These are phyloP conservation scores for Patellifolia procumbens DNA, from an alignment of 179 eudicot genomes.

Conservation along the genomic window DNA sequence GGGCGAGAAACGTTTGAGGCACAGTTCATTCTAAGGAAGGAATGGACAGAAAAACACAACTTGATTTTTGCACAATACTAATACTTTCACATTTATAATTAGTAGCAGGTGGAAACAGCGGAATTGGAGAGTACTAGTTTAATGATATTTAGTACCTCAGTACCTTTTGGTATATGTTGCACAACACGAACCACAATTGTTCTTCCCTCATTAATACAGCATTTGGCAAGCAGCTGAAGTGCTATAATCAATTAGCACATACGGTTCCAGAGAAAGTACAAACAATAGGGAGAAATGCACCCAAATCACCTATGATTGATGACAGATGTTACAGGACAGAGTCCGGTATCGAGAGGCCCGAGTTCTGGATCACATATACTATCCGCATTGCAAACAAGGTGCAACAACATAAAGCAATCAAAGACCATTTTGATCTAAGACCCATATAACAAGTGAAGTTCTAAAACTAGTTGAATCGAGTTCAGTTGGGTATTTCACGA, in stretches of 20 bases:
- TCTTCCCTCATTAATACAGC: slow-evolving; percentile 77
- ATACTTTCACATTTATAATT: background rate
- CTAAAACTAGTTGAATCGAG: too few species aligned
- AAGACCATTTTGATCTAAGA: too few species aligned
- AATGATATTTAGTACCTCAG: slow-evolving; percentile 63
- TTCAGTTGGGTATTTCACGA: too few species aligned
- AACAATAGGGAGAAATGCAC: too few species aligned
- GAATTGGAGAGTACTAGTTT: background rate
- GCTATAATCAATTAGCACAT: slow-evolving; percentile 35
- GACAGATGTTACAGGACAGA: slow-evolving; percentile 81
- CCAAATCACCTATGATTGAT: too few species aligned
- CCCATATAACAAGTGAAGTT: too few species aligned
- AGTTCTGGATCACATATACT: slow-evolving; percentile 85
- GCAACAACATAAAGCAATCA: too few species aligned
- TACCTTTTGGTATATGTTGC: slow-evolving; percentile 78
- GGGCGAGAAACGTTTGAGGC: too few species aligned
- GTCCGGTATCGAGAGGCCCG: slow-evolving; percentile 84
- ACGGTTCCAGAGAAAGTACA: too few species aligned
- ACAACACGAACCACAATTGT: slow-evolving; percentile 78
- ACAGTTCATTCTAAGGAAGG: too few species aligned
- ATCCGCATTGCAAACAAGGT: slow-evolving; percentile 95
- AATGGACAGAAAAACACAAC: too few species aligned
- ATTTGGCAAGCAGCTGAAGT: slow-evolving; percentile 85
- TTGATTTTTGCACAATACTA: too few species aligned
- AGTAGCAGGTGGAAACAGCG: background rate